A percentile compares a stretch with the other conserved stretches of the same genome.
phyloP scores from a whole-genome alignment of 164 flowering plant genomes.

The Vitis rupestris region DNA sequence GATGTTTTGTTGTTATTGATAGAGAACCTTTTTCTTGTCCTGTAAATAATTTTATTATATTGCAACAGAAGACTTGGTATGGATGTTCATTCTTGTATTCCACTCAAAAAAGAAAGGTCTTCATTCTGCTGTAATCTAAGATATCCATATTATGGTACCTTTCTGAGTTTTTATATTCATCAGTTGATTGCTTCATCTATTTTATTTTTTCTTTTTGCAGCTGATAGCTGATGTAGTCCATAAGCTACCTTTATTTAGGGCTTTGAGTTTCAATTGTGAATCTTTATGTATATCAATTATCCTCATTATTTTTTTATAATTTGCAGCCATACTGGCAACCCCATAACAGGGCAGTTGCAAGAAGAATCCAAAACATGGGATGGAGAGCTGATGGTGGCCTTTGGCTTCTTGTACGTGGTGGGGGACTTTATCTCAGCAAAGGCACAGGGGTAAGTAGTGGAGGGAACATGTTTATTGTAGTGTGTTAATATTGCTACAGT shows the following conservation, averaged over 20 bases:
- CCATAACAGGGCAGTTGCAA: conserved; percentile 87
- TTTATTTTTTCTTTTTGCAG: background rate
- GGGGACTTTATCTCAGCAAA: conserved; percentile 95
- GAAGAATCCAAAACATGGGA: conserved; percentile 98
- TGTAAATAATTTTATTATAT: no score
- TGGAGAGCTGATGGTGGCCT: conserved; percentile 99
- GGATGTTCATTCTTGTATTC: no score
- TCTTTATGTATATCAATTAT: background rate
- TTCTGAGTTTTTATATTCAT: no score
- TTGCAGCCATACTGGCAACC: conserved; percentile 97
- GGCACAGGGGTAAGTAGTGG: conserved; percentile 78
- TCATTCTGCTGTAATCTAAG: no score
- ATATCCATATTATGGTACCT: no score
- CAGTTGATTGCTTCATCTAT: no score
- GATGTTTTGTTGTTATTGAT: background rate
- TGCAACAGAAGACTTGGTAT: no score
- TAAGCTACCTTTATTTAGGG: background rate
- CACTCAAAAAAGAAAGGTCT: no score
- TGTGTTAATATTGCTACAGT: background rate
- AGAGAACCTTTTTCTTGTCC: background rate
- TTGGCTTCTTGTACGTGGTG: conserved; percentile 99
- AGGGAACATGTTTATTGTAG: background rate
- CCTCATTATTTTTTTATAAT: background rate
- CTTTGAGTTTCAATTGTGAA: background rate
- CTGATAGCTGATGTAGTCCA: background rate